Base-by-base conservation (phyloP, 2,329 filamentous ascomycete genomes). In the Sporothrix protearum region DNA sequence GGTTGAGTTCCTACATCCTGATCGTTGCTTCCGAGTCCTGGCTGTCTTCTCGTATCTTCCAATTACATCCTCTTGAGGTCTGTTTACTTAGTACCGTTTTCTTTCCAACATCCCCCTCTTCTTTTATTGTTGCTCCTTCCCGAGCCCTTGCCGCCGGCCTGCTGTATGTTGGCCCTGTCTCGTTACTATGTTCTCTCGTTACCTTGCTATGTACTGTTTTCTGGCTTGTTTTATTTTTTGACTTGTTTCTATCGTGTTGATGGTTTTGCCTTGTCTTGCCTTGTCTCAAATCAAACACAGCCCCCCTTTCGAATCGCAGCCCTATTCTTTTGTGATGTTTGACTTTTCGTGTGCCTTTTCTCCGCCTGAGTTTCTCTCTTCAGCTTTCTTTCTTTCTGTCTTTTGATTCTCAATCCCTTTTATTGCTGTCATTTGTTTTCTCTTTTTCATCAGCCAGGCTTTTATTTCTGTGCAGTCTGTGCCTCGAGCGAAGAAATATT, bases 101-200 rank as follows among this genome's bases (percentile, higher is more conserved):
- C 36, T 47, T 64, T 28, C 39, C 55, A 19, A 19, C 28, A 30
- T 28, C 22, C n/a, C 33, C 33, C 16, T 63, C 33, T 36, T 12
- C n/a, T 10, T 12, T 61, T 36, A 19, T 3, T 7, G 61, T 47
- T 47, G 36, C 22, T 47, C 36, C 61, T 64, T 45, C 12, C 36
- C 39, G 25, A 64, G 39, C 25, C 57, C 61, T 47, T 66, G 42
- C 61, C 61, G 61, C 61, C 61, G 42, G 61, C 42, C 61, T 25
- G 9, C n/a, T n/a, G 30, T 47, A 19, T 61, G 55, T 39, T 36
- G 55, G 42, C 61, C 39, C 25, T n/a, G 39, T n/a, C 39, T 33
- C 19, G 39, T 45, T 49, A 30, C 33, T 49, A 28, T 49, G 25
- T 42, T 45, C 22, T 42, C 61, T 47, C n/a, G 10, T 45, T 28